phyloP scores from a whole-genome alignment of 371 early-diverging fungal genomes.

The Syncephalis fuscata region DNA sequence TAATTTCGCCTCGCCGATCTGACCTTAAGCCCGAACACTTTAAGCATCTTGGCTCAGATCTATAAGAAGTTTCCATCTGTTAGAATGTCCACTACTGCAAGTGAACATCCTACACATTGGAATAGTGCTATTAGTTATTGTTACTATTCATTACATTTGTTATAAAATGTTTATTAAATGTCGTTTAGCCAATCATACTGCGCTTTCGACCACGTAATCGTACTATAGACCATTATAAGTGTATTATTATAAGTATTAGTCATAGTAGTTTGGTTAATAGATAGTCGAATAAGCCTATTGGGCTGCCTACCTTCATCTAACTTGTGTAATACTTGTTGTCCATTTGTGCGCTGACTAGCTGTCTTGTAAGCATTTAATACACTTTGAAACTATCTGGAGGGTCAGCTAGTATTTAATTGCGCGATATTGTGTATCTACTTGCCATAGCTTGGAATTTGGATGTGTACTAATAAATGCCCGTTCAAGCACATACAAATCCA shows the following conservation, averaged over 20 bases:
- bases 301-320: constrained; percentile 69
- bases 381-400: constrained; percentile 34
- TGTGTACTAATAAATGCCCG: constrained; percentile 86
- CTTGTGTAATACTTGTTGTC: constrained; percentile 39
- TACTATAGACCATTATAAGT: constrained; percentile 24
- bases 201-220: constrained; percentile 83
- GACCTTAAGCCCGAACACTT: constrained; percentile 24
- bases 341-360: constrained; percentile 18
- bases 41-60: background rate
- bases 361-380: constrained; percentile 51
- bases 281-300: background rate
- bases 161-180: background rate
- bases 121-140: no score
- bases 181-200: constrained; percentile 60
- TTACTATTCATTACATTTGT: no score
- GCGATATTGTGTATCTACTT: no score
- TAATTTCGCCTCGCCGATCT: constrained; percentile 37
- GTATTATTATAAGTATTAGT: background rate
- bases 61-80: no score
- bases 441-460: constrained; percentile 57
- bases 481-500: constrained; percentile 98
- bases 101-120: no score
- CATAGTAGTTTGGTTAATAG: background rate
- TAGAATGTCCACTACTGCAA: no score
- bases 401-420: no score